Conservation (phyloP, 148 eudicot genomes). For the Camellia japonica region DNA sequence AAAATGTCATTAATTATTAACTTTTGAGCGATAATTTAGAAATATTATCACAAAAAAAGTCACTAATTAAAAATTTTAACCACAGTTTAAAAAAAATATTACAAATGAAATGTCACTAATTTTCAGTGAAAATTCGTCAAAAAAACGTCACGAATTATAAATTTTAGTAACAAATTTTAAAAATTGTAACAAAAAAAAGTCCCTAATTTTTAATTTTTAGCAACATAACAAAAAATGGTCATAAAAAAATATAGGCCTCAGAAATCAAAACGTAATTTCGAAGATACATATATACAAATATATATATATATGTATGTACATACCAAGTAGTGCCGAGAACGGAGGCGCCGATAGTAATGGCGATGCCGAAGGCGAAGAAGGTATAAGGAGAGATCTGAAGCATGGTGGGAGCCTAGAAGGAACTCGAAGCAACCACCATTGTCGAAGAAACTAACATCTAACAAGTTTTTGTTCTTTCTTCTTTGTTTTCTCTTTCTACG, state of each 20-base stretch:
- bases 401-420: constrained; percentile 67
- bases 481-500: neutral
- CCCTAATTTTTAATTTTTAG: too few species aligned
- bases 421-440: constrained; percentile 46
- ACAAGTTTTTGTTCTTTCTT: neutral
- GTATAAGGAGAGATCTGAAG: constrained; percentile 91
- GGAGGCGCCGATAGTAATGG: constrained; percentile 88
- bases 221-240: neutral
- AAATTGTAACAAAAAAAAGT: too few species aligned
- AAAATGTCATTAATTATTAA: too few species aligned
- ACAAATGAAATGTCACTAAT: too few species aligned
- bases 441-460: neutral
- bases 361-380: constrained; percentile 83
- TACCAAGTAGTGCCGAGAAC: constrained; percentile 98
- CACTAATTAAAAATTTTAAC: too few species aligned
- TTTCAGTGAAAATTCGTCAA: too few species aligned
- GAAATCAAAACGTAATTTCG: neutral
- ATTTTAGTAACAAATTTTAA: too few species aligned
- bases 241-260: neutral
- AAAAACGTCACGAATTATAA: too few species aligned
- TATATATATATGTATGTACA: neutral
- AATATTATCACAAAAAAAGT: too few species aligned
- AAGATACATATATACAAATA: neutral
- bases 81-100: too few species aligned
- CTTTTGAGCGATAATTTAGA: too few species aligned